phyloP scores from a whole-genome alignment of 495 filamentous ascomycete genomes.

The Neurospora sp. region DNA sequence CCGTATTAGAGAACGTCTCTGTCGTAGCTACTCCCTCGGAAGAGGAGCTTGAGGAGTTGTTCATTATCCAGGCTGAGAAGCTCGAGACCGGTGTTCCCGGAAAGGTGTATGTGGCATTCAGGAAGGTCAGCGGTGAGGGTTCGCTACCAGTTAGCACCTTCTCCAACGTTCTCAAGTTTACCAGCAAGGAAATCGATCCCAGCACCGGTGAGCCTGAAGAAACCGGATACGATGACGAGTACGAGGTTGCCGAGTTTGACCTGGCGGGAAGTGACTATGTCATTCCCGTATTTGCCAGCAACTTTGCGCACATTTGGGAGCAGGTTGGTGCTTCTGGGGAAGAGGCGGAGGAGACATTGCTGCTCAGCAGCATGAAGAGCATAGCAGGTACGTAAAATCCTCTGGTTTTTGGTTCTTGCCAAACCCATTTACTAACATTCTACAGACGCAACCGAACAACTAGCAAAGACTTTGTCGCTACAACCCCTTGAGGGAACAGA shows the following conservation, averaged over 20 bases:
- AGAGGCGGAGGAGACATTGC: conserved; percentile 84
- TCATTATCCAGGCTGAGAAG: conserved; percentile 81
- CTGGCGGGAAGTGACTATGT: conserved; percentile 88
- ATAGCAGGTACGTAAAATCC: conserved; percentile 64
- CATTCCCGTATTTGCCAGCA: conserved; percentile 83
- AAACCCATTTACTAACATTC: conserved; percentile 26
- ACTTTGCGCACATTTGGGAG: conserved; percentile 96
- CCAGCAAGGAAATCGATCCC: conserved; percentile 94
- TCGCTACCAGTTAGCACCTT: conserved; percentile 69
- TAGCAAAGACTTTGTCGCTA: conserved; percentile 74
- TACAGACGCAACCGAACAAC: conserved; percentile 86
- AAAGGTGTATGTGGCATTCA: conserved; percentile 91
- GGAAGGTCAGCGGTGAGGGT: conserved; percentile 61
- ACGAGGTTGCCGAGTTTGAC: conserved; percentile 91
- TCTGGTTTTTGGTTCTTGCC: background rate
- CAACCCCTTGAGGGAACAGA: conserved; percentile 93
- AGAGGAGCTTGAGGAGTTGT: conserved; percentile 77
- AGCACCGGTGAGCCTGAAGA: conserved; percentile 91
- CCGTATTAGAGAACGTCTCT: conserved; percentile 81
- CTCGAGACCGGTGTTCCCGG: conserved; percentile 75
- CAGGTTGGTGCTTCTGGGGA: conserved; percentile 81
- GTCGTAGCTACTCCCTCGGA: conserved; percentile 78
- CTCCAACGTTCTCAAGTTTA: conserved; percentile 91
- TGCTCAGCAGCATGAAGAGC: conserved; percentile 80
- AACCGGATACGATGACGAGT: conserved; percentile 90